Percentiles rank a stretch among this genome's conserved stretches.
These are phyloP conservation scores for Vanrija humicola DNA, from an alignment of 1,284 basidiomycete genomes.

Conservation along the genomic window DNA sequence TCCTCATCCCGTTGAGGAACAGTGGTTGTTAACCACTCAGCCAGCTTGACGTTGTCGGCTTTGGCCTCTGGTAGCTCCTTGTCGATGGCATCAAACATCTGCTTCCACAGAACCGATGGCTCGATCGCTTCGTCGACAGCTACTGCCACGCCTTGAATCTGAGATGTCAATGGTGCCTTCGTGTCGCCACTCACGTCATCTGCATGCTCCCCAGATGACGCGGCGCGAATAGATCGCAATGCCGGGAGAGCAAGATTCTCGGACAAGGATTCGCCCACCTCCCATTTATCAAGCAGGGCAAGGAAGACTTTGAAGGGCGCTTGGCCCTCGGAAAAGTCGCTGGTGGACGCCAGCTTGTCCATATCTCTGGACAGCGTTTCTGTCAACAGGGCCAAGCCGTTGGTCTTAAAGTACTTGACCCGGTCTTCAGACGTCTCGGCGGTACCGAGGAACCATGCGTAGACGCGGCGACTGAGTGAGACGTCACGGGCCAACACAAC, in stretches of 20 bases:
- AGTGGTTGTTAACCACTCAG: constrained; percentile 48
- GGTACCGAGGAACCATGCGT: constrained; percentile 84
- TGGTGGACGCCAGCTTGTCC: constrained; percentile 56
- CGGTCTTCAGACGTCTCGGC: constrained; percentile 72
- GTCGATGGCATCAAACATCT: constrained; percentile 54
- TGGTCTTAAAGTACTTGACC: constrained; percentile 62
- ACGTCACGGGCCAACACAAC: constrained; percentile 89
- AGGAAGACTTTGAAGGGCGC: constrained; percentile 93
- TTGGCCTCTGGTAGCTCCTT: constrained; percentile 49
- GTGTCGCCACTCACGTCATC: neutral
- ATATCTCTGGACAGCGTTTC: constrained; percentile 69
- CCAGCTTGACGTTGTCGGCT: constrained; percentile 37
- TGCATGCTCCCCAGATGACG: constrained; percentile 1
- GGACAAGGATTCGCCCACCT: constrained; percentile 80
- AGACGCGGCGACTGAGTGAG: constrained; percentile 86
- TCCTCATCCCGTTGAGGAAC: constrained; percentile 54
- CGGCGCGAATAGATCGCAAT: constrained; percentile 20
- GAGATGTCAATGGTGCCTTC: neutral
- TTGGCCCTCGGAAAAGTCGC: constrained; percentile 66
- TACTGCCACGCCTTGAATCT: neutral
- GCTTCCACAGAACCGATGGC: constrained; percentile 79
- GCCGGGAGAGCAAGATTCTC: constrained; percentile 73
- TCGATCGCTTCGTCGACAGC: constrained; percentile 74
- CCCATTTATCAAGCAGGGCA: constrained; percentile 93
- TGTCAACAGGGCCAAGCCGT: constrained; percentile 66